Evolutionary conservation across 164 flowering plant species (phyloP), one percentile per base, ranked within the genome.

Genomic region (Pachysandra terminalis): DNA sequence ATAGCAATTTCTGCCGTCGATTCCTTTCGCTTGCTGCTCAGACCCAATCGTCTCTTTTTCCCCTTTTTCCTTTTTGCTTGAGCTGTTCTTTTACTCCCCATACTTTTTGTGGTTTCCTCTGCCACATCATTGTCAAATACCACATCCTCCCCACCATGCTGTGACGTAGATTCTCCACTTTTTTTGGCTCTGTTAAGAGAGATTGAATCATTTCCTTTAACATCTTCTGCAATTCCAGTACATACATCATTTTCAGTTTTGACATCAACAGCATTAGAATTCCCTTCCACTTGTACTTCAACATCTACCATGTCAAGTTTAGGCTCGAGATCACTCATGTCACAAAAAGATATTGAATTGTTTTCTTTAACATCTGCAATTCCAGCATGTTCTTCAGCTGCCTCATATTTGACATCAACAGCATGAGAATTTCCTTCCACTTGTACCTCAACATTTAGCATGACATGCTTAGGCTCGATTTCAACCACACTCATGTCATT

Each of bases 181-280:
- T 15, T 45, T 45, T 45, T 13, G 10, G 51, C 1, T 45, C 51
- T 15, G 15, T 15, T 10, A 45, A 45, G 2, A 45, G 15, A 45
- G 4, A 15, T 3, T 2, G 16, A 10, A 10, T 10, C 10, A 12
- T 15, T 45, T 45, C 14, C 17, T 1, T 10, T 45, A 45, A 12
- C 51, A 10, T 45, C 51, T 45, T 45, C 51, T 5, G 16, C 51
- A 45, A 45, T 45, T 45, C 51, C 51, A 45, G 51, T 10, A 63
- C 17, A 61, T 15, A 6, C 62, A 66, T 54, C n/a, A 19, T n/a
- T 45, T 53, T n/a, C 60, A 57, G 22, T 27, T 51, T 28, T 65
- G 26, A 16, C 23, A 49, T 37, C 54, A 10, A 45, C 15, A 45
- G 16, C 15, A 45, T 13, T 1, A 45, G 51, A 5, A 45, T 15